Base-by-base conservation (phyloP, 1,284 basidiomycete genomes). In the Paramarasmius palmivorus region DNA sequence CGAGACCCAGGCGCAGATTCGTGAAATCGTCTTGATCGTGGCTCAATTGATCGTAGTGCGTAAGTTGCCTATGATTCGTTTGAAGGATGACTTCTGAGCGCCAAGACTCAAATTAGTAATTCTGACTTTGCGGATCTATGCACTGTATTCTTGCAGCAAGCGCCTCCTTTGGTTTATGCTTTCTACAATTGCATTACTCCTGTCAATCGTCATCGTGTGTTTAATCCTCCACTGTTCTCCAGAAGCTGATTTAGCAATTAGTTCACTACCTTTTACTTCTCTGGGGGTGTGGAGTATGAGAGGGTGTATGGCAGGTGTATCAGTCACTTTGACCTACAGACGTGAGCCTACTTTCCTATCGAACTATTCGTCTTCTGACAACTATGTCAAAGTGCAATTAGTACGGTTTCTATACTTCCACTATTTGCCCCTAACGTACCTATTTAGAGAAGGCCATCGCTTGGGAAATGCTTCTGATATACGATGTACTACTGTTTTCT, bases 91-190 rank as follows among this genome's bases (percentile, higher is more conserved):
- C 5, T 29, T 17, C 22, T 26, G 2, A 35, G 17, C n/a, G 4
- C 34, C 14, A 35, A 10, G 10, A 12, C 38, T n/a, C n/a, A n/a
- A n/a, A n/a, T n/a, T n/a, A 51, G 50, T n/a, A 7, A 42, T 51
- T 14, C 25, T 51, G 23, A 51, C 50, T n/a, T 34, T 51, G 12
- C 50, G 50, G 23, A 42, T 51, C n/a, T 41, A 51, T 51, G 50
- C 40, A 14, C 15, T 51, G 29, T 51, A 51, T 22, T 38, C 23
- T 9, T 44, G 50, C 39, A 51, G 35, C 29, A 51, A 44, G 19
- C 50, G 50, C 12, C 23, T 51, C 20, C 50, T 51, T 10, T 44
- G 17, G 8, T 44, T 44, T 26, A 39, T 51, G 38, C 23, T 51
- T 10, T 19, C 22, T 34, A 15, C 22, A 5, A 51, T 42, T 51